Evolutionary conservation across 139 green algal genomes (phyloP), one percentile per base, ranked within the genome.

Genomic region (Tetradesmus obliquus): DNA sequence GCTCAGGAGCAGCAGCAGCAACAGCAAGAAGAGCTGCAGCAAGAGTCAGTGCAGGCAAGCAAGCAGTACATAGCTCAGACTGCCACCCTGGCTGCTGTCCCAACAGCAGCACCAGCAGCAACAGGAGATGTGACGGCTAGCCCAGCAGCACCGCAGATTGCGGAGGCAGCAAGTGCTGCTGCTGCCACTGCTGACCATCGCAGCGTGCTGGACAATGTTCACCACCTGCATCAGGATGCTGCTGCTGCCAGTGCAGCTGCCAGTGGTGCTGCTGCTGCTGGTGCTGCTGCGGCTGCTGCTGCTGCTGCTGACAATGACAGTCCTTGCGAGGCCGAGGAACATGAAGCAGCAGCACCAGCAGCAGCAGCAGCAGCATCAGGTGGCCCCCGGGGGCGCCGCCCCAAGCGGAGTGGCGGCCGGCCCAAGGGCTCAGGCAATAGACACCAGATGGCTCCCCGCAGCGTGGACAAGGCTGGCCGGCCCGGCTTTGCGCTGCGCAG

Each of bases 361-460:
- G 66, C 66, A 76, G 66, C n/a, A 7, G 15, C n/a, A 24, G 66
- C 66, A 76, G 66, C 66, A 76, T 17, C 66, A 76, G 66, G 17
- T 3, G 66, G 66, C 15, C 66, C 5, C 2, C 66, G 66, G 17
- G 17, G 66, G 66, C 66, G 66, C 2, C 66, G 66, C 2, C 17
- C 10, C 13, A 17, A 3, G 82, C 55, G 20, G 55, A 84, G 32
- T n/a, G 87, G 87, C 22, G 87, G 87, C 10, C 87, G 87, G 20
- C 87, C 87, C 17, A 60, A 45, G 9, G 87, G 87, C 22, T 54
- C 72, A 58, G 87, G 87, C 55, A 91, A 91, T 55, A 85, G 60
- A 7, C 32, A 55, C 20, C 87, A 91, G 74, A 91, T 91, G 87
- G 87, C 74, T 2, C 87, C 87, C 12, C 54, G 72, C 8, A 45